Conservation (phyloP, 2,329 filamentous ascomycete genomes). For the Beauveria medogensis region DNA sequence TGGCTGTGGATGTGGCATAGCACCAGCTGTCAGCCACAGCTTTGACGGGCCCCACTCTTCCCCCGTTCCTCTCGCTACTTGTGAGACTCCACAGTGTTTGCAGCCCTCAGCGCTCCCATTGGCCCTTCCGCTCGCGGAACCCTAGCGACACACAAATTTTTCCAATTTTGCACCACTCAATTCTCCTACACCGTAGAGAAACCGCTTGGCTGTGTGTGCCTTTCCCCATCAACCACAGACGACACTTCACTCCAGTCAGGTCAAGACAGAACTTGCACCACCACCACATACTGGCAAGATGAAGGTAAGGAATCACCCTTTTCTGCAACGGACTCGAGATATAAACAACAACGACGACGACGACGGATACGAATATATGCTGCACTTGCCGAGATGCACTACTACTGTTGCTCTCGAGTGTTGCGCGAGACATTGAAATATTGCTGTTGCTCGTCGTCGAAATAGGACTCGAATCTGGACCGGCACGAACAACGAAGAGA, state of each 20-base stretch:
- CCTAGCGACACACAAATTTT: slow-evolving; percentile 36
- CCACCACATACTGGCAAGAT: slow-evolving; percentile 37
- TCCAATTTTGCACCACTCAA: slow-evolving; percentile 24
- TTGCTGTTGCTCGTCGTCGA: slow-evolving; percentile 1
- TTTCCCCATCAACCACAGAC: slow-evolving; percentile 22
- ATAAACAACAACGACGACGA: not conserved
- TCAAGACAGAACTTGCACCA: slow-evolving; percentile 37
- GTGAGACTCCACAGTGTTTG: not conserved
- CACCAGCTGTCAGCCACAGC: not conserved
- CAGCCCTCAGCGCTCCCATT: slow-evolving; percentile 21
- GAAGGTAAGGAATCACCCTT: slow-evolving; percentile 31
- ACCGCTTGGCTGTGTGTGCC: slow-evolving; percentile 14
- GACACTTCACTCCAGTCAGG: slow-evolving; percentile 30
- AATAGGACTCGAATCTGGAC: not conserved
- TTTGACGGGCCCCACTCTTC: not conserved
- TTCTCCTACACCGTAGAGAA: slow-evolving; percentile 19
- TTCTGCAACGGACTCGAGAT: not conserved
- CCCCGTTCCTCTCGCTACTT: not conserved
- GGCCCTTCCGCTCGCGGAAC: slow-evolving; percentile 23
- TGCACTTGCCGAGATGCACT: not conserved
- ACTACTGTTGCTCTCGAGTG: not conserved
- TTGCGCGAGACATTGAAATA: not conserved
- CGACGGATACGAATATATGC: not conserved
- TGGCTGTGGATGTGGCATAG: slow-evolving; percentile 6
- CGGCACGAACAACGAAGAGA: not conserved